Evolutionary conservation across 768 basidiomycete genomes (phyloP).

Genomic region (Pleurotus citrinopileatus): DNA sequence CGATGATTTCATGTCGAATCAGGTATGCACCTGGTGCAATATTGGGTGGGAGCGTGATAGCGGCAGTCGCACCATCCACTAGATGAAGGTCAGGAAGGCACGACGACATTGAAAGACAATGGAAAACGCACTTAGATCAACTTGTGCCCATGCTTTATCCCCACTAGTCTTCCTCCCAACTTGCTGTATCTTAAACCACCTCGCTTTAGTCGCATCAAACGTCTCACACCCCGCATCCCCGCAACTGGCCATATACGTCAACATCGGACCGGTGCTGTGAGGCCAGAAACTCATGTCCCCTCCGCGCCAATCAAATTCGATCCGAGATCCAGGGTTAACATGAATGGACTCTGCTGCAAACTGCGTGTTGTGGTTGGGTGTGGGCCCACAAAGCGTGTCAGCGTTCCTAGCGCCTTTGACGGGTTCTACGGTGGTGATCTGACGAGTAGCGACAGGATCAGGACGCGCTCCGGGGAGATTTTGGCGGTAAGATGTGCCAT

Average conservation of each 20-base stretch:
- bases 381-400: slow-evolving; percentile 54
- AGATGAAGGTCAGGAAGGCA: neutral
- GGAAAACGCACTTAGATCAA: slow-evolving; percentile 45
- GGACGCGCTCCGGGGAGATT: slow-evolving; percentile 24
- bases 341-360: slow-evolving; percentile 47
- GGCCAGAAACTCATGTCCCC: slow-evolving; percentile 35
- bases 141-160: slow-evolving; percentile 46
- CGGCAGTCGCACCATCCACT: slow-evolving; percentile 41
- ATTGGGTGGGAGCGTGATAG: slow-evolving; percentile 43
- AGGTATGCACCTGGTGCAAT: slow-evolving; percentile 71
- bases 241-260: slow-evolving; percentile 75
- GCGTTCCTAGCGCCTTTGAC: slow-evolving; percentile 55
- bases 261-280: slow-evolving; percentile 63
- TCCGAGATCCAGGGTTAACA: slow-evolving; percentile 55
- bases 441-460: slow-evolving; percentile 36
- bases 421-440: slow-evolving; percentile 34
- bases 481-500: slow-evolving; percentile 35
- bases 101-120: neutral
- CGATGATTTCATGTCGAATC: slow-evolving; percentile 78
- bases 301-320: slow-evolving; percentile 58
- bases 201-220: slow-evolving; percentile 53
- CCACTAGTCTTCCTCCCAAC: slow-evolving; percentile 37
- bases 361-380: slow-evolving; percentile 32
- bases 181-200: slow-evolving; percentile 76
- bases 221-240: slow-evolving; percentile 52